phyloP scores from a whole-genome alignment of 2,329 filamentous ascomycete genomes.

The Alternaria postmessia region DNA sequence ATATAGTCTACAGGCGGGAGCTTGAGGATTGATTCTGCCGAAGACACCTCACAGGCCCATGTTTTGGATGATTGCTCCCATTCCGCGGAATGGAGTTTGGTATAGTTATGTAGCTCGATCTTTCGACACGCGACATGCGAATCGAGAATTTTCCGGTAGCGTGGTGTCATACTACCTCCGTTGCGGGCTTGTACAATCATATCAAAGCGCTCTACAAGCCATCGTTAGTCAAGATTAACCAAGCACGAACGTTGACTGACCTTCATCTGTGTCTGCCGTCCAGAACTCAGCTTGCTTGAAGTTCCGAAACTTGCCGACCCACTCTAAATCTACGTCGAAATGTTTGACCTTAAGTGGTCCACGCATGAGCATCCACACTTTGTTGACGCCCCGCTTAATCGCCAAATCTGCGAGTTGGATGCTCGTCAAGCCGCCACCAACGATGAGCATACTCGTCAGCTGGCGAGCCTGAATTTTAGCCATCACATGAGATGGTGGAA shows the following conservation, averaged over 20 bases:
- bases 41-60: conserved; percentile 25
- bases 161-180: conserved; percentile 78
- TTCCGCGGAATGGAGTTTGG: conserved; percentile 60
- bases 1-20: conserved; percentile 70
- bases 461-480: conserved; percentile 58
- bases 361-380: conserved; percentile 76
- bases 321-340: conserved; percentile 78
- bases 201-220: conserved; percentile 64
- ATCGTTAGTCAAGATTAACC: not conserved
- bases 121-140: conserved; percentile 62
- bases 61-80: conserved; percentile 60
- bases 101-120: conserved; percentile 66
- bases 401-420: conserved; percentile 76
- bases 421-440: conserved; percentile 80
- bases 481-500: conserved; percentile 64
- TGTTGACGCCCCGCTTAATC: conserved; percentile 69
- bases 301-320: conserved; percentile 86
- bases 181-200: conserved; percentile 72
- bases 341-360: conserved; percentile 70
- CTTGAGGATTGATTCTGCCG: conserved; percentile 61
- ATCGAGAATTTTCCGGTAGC: conserved; percentile 72
- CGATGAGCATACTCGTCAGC: conserved; percentile 70
- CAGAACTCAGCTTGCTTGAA: conserved; percentile 79
- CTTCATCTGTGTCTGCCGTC: conserved; percentile 74
- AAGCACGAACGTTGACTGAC: conserved; percentile 32